Percentiles rank a stretch among this genome's conserved stretches.
These are phyloP conservation scores for Dendrobium officinale DNA, from an alignment of 106 monocot species.

Conservation along the genomic window DNA sequence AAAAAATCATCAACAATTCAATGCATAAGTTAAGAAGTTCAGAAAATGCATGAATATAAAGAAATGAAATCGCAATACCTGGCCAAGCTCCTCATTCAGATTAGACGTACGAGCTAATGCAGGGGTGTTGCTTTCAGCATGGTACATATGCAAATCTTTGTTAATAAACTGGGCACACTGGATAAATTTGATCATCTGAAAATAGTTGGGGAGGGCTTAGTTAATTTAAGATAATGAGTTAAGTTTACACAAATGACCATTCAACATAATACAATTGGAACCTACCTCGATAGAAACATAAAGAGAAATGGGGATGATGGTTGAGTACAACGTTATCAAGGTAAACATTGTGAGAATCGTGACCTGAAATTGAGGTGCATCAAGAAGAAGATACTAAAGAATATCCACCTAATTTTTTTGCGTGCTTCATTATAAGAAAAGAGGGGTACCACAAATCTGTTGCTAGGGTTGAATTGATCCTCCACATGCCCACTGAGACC, in stretches of 20 bases:
- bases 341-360: conserved; percentile 95
- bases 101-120: conserved; percentile 96
- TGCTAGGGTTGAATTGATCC: conserved; percentile 78
- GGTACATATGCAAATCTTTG: conserved; percentile 97
- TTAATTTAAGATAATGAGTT: background rate
- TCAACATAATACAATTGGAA: background rate
- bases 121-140: conserved; percentile 84
- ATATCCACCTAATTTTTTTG: background rate
- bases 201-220: conserved; percentile 3
- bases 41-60: background rate
- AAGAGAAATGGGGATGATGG: conserved; percentile 96
- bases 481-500: conserved; percentile 58
- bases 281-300: conserved; percentile 98
- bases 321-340: conserved; percentile 89
- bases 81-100: conserved; percentile 98
- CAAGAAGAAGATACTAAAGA: conserved; percentile 7
- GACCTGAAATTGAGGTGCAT: conserved; percentile 41
- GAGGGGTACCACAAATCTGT: conserved; percentile 81
- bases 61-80: conserved; percentile 32
- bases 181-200: conserved; percentile 98
- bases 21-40: background rate
- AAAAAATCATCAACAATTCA: background rate
- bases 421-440: background rate
- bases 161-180: conserved; percentile 97
- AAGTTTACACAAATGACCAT: background rate